Conservation (phyloP, 2,329 filamentous ascomycete genomes). For the Lachnellula willkommii region DNA sequence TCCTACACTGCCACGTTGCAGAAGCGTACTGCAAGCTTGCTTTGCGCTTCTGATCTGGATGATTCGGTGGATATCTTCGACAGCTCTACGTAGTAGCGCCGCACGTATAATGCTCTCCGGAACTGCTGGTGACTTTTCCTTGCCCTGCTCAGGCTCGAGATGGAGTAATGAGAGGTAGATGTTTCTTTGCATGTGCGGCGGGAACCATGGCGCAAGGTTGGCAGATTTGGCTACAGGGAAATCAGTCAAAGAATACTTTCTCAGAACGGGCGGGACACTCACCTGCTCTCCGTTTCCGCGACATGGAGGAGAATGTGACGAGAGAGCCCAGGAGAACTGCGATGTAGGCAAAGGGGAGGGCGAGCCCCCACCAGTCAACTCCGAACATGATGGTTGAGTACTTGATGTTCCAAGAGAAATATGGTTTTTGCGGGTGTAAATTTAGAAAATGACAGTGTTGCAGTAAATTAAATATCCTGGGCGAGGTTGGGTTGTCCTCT, state of each 20-base stretch:
- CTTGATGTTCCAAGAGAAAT: neutral
- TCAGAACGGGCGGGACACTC: constrained; percentile 33
- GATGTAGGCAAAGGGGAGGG: constrained; percentile 85
- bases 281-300: constrained; percentile 87
- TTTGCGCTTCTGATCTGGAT: constrained; percentile 85
- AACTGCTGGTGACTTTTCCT: constrained; percentile 63
- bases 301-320: constrained; percentile 86
- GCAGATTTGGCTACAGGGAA: constrained; percentile 61
- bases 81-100: constrained; percentile 79
- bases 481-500: no score
- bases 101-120: constrained; percentile 84
- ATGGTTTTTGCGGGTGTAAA: neutral
- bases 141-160: constrained; percentile 56
- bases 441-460: neutral
- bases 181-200: constrained; percentile 82
- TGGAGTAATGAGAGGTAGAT: constrained; percentile 91
- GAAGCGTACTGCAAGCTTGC: constrained; percentile 72
- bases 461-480: neutral
- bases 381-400: constrained; percentile 28
- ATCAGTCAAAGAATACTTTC: constrained; percentile 20
- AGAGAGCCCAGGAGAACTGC: constrained; percentile 81
- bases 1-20: constrained; percentile 88
- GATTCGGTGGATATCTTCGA: constrained; percentile 89
- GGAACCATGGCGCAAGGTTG: constrained; percentile 91
- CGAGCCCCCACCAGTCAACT: constrained; percentile 76